Evolutionary conservation across 2,329 filamentous ascomycete species (phyloP), one percentile per base, ranked within the genome.

Genomic region (Penicillium sp.): DNA sequence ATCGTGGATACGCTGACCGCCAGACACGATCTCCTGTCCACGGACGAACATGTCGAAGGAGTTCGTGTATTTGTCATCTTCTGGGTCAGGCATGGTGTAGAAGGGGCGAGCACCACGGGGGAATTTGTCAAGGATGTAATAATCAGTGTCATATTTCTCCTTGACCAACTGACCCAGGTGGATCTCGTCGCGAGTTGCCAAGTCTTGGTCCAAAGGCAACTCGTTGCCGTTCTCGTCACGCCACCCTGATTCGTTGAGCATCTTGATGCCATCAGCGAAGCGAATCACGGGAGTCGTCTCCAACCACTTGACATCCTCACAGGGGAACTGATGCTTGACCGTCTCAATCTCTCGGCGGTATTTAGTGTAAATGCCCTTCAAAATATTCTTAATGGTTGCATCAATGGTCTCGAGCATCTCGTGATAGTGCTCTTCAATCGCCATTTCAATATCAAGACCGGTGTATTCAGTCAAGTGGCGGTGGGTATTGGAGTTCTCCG

Each of bases 1-100:
- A 58, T 94, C 87, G 71, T 97, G 89, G 60, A 97, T 95, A 83
- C 92, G 91, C 74, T 97, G 92, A 7, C 92, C 92, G 64, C 92
- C 92, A 1, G 90, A 93, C 44, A 93, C 86, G 54, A 97, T 94
- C 72, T 97, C 92, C 69, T 97, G 92, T 0, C 92, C 92, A 27
- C 92, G 88, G 42, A 96, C 83, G 76, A 97, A 97, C 55, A 97
- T 95, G 71, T 97, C 92, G 66, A 96, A 97, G 0, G 92, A 96
- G 71, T 96, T 96, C 49, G 92, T 97, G 71, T 86, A 85, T 31
- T 82, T 80, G 12, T 84, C 79, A 67, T 95, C 85, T 15, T 87
- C 79, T 1, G 87, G 83, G 59, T 96, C 90, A 26, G 88, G 88
- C 83, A 96, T 92, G 1, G 92, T 90, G 69, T 97, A 96, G 75